phyloP scores from a whole-genome alignment of 495 filamentous ascomycete species.

The Lophiotrema nucula region DNA sequence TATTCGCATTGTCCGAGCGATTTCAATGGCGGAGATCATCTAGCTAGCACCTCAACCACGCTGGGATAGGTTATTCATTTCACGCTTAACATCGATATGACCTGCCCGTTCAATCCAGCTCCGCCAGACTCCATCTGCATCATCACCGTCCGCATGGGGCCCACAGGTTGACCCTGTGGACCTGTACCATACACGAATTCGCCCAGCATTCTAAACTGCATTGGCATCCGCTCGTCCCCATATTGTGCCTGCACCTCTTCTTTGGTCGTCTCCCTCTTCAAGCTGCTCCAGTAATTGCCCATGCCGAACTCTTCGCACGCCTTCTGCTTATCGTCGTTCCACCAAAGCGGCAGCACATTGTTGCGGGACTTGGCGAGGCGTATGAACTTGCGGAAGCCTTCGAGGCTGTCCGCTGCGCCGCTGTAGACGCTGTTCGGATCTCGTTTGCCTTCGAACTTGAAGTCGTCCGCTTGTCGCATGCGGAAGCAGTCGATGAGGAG shows the following conservation, averaged over 20 bases:
- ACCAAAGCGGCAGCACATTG: conserved; percentile 47
- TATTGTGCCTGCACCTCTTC: conserved; percentile 45
- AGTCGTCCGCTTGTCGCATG: conserved; percentile 46
- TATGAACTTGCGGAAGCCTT: conserved; percentile 36
- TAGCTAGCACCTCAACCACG: too few relatives aligned
- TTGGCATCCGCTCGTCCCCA: conserved; percentile 41
- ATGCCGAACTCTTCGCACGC: conserved; percentile 34
- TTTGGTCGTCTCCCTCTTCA: conserved; percentile 40
- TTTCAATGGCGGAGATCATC: too few relatives aligned
- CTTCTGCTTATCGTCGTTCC: conserved; percentile 37
- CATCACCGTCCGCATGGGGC: conserved; percentile 20
- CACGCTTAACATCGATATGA: too few relatives aligned
- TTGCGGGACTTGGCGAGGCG: conserved; percentile 26
- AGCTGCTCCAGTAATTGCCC: conserved; percentile 22
- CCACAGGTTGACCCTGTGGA: conserved; percentile 11
- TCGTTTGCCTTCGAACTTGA: conserved; percentile 31
- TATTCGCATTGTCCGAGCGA: too few relatives aligned
- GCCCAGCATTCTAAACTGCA: conserved; percentile 46
- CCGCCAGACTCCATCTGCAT: conserved; percentile 9
- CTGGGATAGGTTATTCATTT: too few relatives aligned
- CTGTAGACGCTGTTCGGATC: conserved; percentile 38
- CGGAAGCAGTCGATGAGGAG: conserved; percentile 52
- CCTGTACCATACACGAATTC: conserved; percentile 33
- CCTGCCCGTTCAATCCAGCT: too few relatives aligned
- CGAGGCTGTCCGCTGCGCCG: conserved; percentile 16